Evolutionary conservation across 2,329 filamentous ascomycete genomes (phyloP).

Genomic region (Fusarium stilboides): DNA sequence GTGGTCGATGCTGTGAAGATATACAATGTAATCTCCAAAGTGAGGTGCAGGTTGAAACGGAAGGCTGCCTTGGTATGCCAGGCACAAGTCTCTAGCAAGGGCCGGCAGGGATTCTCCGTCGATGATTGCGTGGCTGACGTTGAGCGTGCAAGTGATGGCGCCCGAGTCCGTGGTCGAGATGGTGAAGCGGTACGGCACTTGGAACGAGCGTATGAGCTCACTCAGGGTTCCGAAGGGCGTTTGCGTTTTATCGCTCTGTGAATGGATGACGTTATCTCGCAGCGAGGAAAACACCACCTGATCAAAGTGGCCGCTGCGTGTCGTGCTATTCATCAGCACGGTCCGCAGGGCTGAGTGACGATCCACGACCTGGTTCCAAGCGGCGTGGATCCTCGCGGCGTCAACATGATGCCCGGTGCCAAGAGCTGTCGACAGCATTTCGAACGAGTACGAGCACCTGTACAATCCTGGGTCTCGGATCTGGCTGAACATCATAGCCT

Average conservation of each 20-base stretch:
- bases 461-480: slow-evolving; percentile 16
- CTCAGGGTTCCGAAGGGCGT: slow-evolving; percentile 14
- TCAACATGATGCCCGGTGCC: slow-evolving; percentile 17
- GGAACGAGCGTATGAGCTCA: slow-evolving; percentile 16
- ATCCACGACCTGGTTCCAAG: slow-evolving; percentile 15
- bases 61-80: slow-evolving; percentile 18
- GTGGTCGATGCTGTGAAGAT: slow-evolving; percentile 17
- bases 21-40: slow-evolving; percentile 19
- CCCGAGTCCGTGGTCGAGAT: slow-evolving; percentile 18
- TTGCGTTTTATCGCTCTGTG: slow-evolving; percentile 12
- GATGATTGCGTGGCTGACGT: slow-evolving; percentile 18
- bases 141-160: slow-evolving; percentile 13
- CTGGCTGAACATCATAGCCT: slow-evolving; percentile 16
- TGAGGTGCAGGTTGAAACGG: slow-evolving; percentile 16
- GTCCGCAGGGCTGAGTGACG: slow-evolving; percentile 15
- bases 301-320: slow-evolving; percentile 16
- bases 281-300: slow-evolving; percentile 15
- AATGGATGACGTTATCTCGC: slow-evolving; percentile 10
- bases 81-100: slow-evolving; percentile 18
- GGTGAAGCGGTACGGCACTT: slow-evolving; percentile 16
- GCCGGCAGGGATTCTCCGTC: slow-evolving; percentile 14
- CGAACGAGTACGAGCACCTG: slow-evolving; percentile 11
- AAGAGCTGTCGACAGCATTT: slow-evolving; percentile 16
- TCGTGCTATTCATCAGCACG: slow-evolving; percentile 13
- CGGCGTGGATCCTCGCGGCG: slow-evolving; percentile 10